A percentile compares a stretch with the other conserved stretches of the same genome.
These are phyloP conservation scores for Solanum neorickii DNA, from an alignment of 257 asterid species.

Conservation along the genomic window DNA sequence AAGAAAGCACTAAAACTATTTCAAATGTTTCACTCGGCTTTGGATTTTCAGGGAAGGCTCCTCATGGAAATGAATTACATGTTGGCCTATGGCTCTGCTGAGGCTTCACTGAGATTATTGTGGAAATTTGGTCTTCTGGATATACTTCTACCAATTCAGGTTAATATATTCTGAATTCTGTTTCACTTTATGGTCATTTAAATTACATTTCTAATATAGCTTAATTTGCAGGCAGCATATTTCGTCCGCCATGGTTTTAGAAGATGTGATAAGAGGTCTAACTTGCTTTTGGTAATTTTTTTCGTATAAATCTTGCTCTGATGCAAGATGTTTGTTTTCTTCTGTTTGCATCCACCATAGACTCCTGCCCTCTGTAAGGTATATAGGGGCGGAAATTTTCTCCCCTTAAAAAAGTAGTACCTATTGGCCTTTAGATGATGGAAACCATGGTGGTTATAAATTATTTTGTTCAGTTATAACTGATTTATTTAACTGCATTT, in stretches of 20 bases:
- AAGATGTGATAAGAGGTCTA: constrained; percentile 21
- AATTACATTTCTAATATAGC: background rate
- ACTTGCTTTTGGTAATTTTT: constrained; percentile 22
- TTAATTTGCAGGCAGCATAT: constrained; percentile 20
- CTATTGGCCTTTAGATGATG: background rate
- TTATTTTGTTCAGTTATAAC: background rate
- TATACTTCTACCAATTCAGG: constrained; percentile 22
- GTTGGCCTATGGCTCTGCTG: constrained; percentile 30
- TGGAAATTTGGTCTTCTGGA: constrained; percentile 26
- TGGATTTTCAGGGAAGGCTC: constrained; percentile 13
- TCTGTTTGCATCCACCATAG: background rate
- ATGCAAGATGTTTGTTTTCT: background rate
- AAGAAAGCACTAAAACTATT: background rate
- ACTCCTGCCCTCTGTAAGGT: background rate
- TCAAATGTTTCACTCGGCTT: background rate
- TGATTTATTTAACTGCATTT: background rate
- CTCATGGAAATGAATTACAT: constrained; percentile 27
- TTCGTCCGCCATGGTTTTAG: constrained; percentile 15
- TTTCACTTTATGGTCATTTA: background rate
- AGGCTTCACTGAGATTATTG: constrained; percentile 18
- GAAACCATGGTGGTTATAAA: background rate
- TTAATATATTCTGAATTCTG: background rate
- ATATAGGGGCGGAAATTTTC: background rate
- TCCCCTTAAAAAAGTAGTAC: background rate
- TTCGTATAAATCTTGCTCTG: background rate